These are phyloP conservation scores for Xylaria multiplex DNA, from an alignment of 2,329 filamentous ascomycete genomes.

Conservation along the genomic window DNA sequence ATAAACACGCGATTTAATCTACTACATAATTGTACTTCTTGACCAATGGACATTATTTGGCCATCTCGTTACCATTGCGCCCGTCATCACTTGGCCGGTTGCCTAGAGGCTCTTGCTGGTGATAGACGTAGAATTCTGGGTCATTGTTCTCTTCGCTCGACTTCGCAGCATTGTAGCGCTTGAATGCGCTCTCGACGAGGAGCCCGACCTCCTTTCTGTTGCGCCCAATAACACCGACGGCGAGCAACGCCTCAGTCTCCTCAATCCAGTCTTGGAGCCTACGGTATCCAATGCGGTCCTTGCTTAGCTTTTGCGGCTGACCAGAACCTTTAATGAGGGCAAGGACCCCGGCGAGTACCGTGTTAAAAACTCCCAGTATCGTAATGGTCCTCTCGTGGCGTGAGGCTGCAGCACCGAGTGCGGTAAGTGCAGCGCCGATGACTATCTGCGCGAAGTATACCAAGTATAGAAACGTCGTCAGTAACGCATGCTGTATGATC, in stretches of 20 bases:
- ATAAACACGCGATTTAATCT: not conserved
- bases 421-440: slow-evolving; percentile 59
- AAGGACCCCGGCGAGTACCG: slow-evolving; percentile 69
- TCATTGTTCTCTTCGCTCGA: slow-evolving; percentile 55
- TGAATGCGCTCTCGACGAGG: slow-evolving; percentile 56
- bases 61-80: not conserved
- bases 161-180: slow-evolving; percentile 57
- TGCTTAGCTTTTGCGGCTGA: slow-evolving; percentile 58
- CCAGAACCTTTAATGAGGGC: slow-evolving; percentile 65
- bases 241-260: slow-evolving; percentile 59
- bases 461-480: slow-evolving; percentile 54
- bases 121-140: slow-evolving; percentile 52
- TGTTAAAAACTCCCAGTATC: slow-evolving; percentile 70
- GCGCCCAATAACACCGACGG: slow-evolving; percentile 55
- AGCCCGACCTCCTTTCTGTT: slow-evolving; percentile 55
- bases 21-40: not conserved
- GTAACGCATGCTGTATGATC: slow-evolving; percentile 48
- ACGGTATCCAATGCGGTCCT: slow-evolving; percentile 58
- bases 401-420: slow-evolving; percentile 57
- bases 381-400: slow-evolving; percentile 64
- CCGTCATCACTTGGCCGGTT: slow-evolving; percentile 33
- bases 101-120: slow-evolving; percentile 35
- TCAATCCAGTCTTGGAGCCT: slow-evolving; percentile 64
- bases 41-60: not conserved
- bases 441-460: slow-evolving; percentile 59